These are phyloP conservation scores for Phylloporus sp. DNA, from an alignment of 1,284 basidiomycete genomes.

Conservation along the genomic window DNA sequence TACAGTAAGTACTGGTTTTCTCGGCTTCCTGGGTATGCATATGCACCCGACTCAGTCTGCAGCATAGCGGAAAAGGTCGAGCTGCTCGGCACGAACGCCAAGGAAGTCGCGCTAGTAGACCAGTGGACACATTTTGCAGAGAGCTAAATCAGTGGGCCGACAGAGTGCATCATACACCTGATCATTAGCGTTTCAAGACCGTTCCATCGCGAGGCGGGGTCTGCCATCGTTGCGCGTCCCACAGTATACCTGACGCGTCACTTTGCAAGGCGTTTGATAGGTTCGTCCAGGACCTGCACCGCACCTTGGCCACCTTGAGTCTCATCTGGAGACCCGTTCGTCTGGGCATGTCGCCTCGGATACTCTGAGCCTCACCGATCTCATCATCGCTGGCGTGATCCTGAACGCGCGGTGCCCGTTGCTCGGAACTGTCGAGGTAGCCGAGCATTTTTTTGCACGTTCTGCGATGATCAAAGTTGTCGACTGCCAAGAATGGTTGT, in stretches of 20 bases:
- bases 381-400: neutral
- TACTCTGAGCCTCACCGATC: neutral
- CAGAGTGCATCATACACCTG: too few species aligned
- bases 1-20: slow-evolving; percentile 46
- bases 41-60: slow-evolving; percentile 41
- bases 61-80: slow-evolving; percentile 49
- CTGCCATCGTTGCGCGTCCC: too few species aligned
- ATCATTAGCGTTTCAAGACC: too few species aligned
- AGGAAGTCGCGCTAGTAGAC: slow-evolving; percentile 49
- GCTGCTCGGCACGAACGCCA: slow-evolving; percentile 44
- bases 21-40: neutral
- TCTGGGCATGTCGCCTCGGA: neutral
- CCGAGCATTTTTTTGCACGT: too few species aligned
- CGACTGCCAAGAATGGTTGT: too few species aligned
- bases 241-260: too few species aligned
- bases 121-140: slow-evolving; percentile 56
- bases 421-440: neutral
- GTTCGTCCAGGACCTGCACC: neutral
- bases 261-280: neutral
- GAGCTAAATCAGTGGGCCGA: slow-evolving; percentile 40
- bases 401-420: neutral
- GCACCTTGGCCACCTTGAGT: neutral
- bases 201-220: neutral
- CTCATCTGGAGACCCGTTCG: neutral
- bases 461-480: too few species aligned